Evolutionary conservation across 495 filamentous ascomycete genomes (phyloP), one percentile per base, ranked within the genome.

Genomic region (Lasiosphaeris hirsuta): DNA sequence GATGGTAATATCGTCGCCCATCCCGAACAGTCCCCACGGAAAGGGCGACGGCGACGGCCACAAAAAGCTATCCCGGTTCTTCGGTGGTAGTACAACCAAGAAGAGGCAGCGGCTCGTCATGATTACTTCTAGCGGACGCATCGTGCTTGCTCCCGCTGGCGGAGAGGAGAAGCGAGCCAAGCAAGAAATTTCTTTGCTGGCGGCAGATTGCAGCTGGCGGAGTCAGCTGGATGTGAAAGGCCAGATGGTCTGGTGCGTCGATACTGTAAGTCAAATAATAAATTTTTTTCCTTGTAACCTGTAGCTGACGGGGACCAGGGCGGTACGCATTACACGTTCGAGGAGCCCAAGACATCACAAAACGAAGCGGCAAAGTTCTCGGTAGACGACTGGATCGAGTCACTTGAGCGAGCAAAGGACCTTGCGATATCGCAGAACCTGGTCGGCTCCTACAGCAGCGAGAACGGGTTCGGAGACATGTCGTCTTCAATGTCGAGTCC

Each of bases 151-250:
- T 8, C 90, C 93, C n/a, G 84, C 94, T 23, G 92, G 91, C 1
- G 93, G 94, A 0, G 94, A 96, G 59, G 92, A 97, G 65, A 99
- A 99, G 75, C 92, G 92, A 68, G 81, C 90, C 36, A 99, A 99
- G 69, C 76, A 87, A 58, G 94, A 97, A 63, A 86, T 97, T 41
- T 88, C 89, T 35, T 77, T 97, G 34, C 76, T 96, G 11, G 77
- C 77, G 1, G 73, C 86, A 0, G 91, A 87, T 54, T 90, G 84
- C 57, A 73, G 77, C 35, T 97, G 89, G 85, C 86, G 80, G 67
- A 91, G 81, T 60, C 88, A 88, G 49, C 79, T 87, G 39, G 92
- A 96, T 68, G 78, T 84, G 38, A 96, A 95, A 69, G 91, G 90
- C 15, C 79, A 90, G 67, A 86, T 84, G 14, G 88, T 86, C 34